These are phyloP conservation scores for Botryotinia convoluta DNA, from an alignment of 2,329 filamentous ascomycete species.

Conservation along the genomic window DNA sequence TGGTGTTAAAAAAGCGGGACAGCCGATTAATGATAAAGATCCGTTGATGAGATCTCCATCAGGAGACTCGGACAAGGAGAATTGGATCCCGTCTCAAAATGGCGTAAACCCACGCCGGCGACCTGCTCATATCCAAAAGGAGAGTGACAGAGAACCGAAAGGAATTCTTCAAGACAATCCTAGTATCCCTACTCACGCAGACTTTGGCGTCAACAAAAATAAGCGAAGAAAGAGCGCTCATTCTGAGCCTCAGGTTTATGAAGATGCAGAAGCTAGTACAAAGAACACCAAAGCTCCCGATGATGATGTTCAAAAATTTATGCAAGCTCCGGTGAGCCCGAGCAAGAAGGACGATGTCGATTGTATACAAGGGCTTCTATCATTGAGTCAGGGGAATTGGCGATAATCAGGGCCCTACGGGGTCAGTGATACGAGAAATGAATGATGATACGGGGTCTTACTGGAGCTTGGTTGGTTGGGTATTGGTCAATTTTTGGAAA, in stretches of 20 bases:
- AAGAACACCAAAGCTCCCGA: constrained; percentile 39
- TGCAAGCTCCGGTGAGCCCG: constrained; percentile 63
- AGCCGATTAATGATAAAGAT: constrained; percentile 37
- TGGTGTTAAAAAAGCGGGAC: constrained; percentile 33
- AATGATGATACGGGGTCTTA: constrained; percentile 16
- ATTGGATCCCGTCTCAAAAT: constrained; percentile 64
- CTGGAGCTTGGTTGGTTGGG: constrained; percentile 19
- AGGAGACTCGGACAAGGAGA: constrained; percentile 92
- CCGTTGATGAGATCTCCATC: constrained; percentile 48
- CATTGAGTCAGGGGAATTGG: constrained; percentile 91
- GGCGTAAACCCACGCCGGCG: constrained; percentile 42
- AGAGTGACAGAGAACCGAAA: constrained; percentile 26
- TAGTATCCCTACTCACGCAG: constrained; percentile 30
- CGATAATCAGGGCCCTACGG: constrained; percentile 38
- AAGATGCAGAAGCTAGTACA: constrained; percentile 44
- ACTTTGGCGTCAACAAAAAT: constrained; percentile 29
- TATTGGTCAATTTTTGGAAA: not conserved
- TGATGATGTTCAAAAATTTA: constrained; percentile 70
- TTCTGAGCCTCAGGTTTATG: constrained; percentile 49
- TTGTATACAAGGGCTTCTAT: constrained; percentile 84
- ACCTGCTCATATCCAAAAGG: constrained; percentile 34
- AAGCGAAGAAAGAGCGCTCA: constrained; percentile 30
- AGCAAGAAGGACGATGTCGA: constrained; percentile 80
- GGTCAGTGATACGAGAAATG: constrained; percentile 11
- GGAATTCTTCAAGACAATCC: constrained; percentile 34